Base-by-base conservation (phyloP, 2,329 filamentous ascomycete genomes). In the Cercospora janseana region DNA sequence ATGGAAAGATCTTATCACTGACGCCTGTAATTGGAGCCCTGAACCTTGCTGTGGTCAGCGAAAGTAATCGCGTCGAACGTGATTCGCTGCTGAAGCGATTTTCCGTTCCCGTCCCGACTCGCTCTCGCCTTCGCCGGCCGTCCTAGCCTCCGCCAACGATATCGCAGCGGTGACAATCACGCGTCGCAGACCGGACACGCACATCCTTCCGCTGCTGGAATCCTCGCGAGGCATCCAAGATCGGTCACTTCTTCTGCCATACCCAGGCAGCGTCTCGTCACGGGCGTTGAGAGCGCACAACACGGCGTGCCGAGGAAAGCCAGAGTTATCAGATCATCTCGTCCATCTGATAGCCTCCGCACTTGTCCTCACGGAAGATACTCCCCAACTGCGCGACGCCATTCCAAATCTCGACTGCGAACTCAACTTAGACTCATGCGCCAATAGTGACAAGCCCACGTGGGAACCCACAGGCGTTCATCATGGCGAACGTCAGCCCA, bases 341-440 rank as follows among this genome's bases (percentile, higher is more conserved):
- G 9, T 34, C 51, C 50, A 54, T 56, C 51, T 46, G 46, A 56
- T 56, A 49, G 37, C 34, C 54, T 56, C 54, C 50, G 47, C 54
- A 56, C 23, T 18, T 43, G 41, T 42, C 26, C 44, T 23, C 44
- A 27, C 23, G 26, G 18, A 37, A 21, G 23, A 46, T 21, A 12
- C n/a, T 6, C n/a, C n/a, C n/a, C 18, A 37, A 6, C 18, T 21
- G 16, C 32, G 7, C 27, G 6, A 29, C 27, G 13, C 27, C 9
- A 3, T 35, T 20, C 32, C 12, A 20, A 20, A 15, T 18, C 9
- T 35, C 16, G 18, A 15, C 16, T 20, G 16, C 32, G 10, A 21
- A 45, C 29, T 21, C 21, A 12, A 38, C 21, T 26, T 41, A n/a
- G 31, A 43, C 29, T 40, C 49, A 54, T 54, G 51, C 49, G 43